These are phyloP conservation scores for Fusarium palustre DNA, from an alignment of 2,329 filamentous ascomycete species.

Conservation along the genomic window DNA sequence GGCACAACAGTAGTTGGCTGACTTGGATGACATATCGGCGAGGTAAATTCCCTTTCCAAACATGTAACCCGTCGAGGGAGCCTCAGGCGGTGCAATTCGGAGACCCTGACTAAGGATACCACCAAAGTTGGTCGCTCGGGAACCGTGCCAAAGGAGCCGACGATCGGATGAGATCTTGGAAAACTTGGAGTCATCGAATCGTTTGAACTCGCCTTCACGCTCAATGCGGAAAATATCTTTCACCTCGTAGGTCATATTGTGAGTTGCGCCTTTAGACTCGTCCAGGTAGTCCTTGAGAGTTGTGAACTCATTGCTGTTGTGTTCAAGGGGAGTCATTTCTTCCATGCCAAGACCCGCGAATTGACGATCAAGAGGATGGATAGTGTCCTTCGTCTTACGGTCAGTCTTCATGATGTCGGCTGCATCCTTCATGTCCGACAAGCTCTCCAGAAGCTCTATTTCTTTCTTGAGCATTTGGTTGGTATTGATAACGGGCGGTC, in stretches of 20 bases:
- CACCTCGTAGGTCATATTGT: conserved; percentile 69
- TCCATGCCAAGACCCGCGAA: conserved; percentile 77
- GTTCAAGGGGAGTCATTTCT: conserved; percentile 79
- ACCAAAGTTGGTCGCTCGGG: conserved; percentile 83
- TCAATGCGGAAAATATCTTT: conserved; percentile 86
- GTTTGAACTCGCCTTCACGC: conserved; percentile 75
- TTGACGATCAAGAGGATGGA: conserved; percentile 78
- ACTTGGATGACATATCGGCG: conserved; percentile 86
- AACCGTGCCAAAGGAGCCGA: conserved; percentile 89
- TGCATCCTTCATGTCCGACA: conserved; percentile 88
- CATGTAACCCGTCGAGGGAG: conserved; percentile 81
- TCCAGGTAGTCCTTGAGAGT: conserved; percentile 75
- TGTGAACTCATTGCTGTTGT: conserved; percentile 69
- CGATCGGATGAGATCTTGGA: conserved; percentile 71
- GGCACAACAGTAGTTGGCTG: conserved; percentile 79
- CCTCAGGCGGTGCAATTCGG: conserved; percentile 88
- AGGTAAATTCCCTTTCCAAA: conserved; percentile 93
- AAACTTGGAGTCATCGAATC: conserved; percentile 71
- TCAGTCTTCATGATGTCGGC: conserved; percentile 79
- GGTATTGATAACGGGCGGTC: conserved; percentile 74
- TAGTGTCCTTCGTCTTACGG: conserved; percentile 58
- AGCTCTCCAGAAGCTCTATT: conserved; percentile 81
- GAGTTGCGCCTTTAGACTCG: conserved; percentile 74
- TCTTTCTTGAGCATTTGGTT: conserved; percentile 75
- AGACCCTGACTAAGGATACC: conserved; percentile 89